A percentile compares a stretch with the other conserved stretches of the same genome.
Evolutionary conservation across 805 yeast species (phyloP).

Genomic region (Tetrapisispora namnaoensis): DNA sequence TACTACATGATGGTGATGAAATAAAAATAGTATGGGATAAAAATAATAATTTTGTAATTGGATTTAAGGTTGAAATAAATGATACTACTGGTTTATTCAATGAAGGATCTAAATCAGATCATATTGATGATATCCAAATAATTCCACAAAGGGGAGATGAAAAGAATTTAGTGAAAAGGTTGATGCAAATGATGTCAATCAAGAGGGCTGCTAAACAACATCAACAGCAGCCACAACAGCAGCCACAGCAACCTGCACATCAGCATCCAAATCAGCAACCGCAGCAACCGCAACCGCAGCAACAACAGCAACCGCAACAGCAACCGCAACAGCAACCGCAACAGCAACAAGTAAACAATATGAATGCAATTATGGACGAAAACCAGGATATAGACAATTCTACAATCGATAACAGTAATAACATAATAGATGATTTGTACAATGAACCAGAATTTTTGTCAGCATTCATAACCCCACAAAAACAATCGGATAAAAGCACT

Average conservation of each 20-base stretch:
- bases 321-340: neutral
- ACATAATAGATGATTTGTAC: neutral
- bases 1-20: slow-evolving; percentile 54
- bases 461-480: neutral
- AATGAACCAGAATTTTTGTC: neutral
- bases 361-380: neutral
- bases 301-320: too few species aligned
- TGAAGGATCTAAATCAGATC: slow-evolving; percentile 30
- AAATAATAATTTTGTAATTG: slow-evolving; percentile 40
- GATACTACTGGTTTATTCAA: slow-evolving; percentile 59
- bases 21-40: slow-evolving; percentile 59
- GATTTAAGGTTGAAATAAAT: slow-evolving; percentile 42
- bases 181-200: slow-evolving; percentile 15
- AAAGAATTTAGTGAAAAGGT: slow-evolving; percentile 11
- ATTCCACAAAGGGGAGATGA: slow-evolving; percentile 21
- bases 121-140: slow-evolving; percentile 10
- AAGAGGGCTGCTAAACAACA: slow-evolving; percentile 7
- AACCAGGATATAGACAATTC: neutral
- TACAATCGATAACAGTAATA: neutral
- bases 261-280: too few species aligned
- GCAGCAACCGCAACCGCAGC: neutral
- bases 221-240: too few species aligned
- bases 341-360: neutral
- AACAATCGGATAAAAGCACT: neutral
- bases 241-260: too few species aligned